A percentile compares a stretch with the other conserved stretches of the same genome.
These are phyloP conservation scores for Tricholoma terreum DNA, from an alignment of 768 basidiomycete species.

Conservation along the genomic window DNA sequence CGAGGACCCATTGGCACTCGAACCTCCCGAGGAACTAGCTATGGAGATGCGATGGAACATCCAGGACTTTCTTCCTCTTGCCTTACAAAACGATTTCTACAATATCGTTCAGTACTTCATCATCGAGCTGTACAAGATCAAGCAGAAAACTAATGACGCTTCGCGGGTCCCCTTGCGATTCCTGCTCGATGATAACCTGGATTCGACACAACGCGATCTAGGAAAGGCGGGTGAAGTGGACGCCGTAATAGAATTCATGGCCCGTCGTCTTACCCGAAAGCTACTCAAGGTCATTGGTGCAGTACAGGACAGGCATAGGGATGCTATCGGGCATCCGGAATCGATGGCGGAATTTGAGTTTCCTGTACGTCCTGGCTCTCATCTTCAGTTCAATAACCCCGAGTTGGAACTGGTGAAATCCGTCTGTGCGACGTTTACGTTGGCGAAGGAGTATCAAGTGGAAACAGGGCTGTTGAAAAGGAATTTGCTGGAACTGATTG, in stretches of 20 bases:
- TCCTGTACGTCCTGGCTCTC: constrained; percentile 83
- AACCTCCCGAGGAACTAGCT: constrained; percentile 64
- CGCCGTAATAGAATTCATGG: constrained; percentile 69
- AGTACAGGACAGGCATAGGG: constrained; percentile 58
- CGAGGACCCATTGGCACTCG: constrained; percentile 67
- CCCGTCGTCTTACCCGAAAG: constrained; percentile 75
- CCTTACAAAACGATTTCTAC: constrained; percentile 76
- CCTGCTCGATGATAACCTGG: constrained; percentile 60
- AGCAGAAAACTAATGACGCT: constrained; percentile 57
- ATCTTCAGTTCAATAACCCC: constrained; percentile 76
- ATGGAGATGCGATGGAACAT: constrained; percentile 94
- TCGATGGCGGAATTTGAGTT: constrained; percentile 64
- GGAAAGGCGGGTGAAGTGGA: constrained; percentile 70
- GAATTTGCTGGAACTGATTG: constrained; percentile 84
- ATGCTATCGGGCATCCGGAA: constrained; percentile 55
- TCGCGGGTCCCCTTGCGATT: constrained; percentile 70
- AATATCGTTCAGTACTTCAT: constrained; percentile 78
- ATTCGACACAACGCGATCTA: constrained; percentile 61
- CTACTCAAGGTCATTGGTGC: constrained; percentile 68
- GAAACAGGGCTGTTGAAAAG: constrained; percentile 89
- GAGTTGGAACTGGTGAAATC: constrained; percentile 89
- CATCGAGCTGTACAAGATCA: constrained; percentile 75
- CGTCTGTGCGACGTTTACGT: constrained; percentile 72
- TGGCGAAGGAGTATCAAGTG: constrained; percentile 77
- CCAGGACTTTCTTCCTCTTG: constrained; percentile 79